Percentiles rank a stretch among this genome's conserved stretches.
Conservation (phyloP, 345 rosid genomes). For the Erysimum cheiranthoides region DNA sequence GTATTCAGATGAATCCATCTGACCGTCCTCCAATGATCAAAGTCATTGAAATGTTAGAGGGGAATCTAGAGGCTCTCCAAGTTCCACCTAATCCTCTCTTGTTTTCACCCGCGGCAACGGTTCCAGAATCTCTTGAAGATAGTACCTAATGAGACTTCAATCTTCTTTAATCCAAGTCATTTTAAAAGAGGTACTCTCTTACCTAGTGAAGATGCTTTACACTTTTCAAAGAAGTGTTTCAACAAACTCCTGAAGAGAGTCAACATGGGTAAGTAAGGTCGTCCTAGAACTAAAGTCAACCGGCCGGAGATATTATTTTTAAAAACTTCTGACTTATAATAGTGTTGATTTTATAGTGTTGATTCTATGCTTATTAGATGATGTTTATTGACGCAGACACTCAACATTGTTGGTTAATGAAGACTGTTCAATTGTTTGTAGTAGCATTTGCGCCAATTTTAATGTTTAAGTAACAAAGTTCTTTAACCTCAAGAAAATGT, state of each 20-base stretch:
- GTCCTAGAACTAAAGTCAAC: too few relatives aligned
- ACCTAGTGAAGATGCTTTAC: neutral
- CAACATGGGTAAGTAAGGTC: too few relatives aligned
- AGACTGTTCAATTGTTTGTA: too few relatives aligned
- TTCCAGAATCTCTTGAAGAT: neutral
- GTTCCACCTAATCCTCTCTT: slow-evolving; percentile 29
- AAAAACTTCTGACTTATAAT: too few relatives aligned
- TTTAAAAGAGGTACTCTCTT: neutral
- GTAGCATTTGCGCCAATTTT: neutral
- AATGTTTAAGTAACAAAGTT: too few relatives aligned
- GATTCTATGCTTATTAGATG: neutral
- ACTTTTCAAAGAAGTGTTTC: neutral
- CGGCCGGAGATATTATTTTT: too few relatives aligned
- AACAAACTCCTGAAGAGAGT: too few relatives aligned
- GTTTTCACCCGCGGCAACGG: neutral
- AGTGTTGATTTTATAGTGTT: neutral
- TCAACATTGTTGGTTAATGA: too few relatives aligned
- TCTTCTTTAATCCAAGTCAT: neutral
- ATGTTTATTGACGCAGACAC: too few relatives aligned
- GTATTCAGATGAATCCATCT: slow-evolving; percentile 51
- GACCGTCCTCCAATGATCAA: slow-evolving; percentile 51
- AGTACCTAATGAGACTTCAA: neutral
- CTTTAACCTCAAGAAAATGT: too few relatives aligned
- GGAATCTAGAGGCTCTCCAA: slow-evolving; percentile 9
- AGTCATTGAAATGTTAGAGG: slow-evolving; percentile 45